These are phyloP conservation scores for Aspergillus caelatus DNA, from an alignment of 2,329 filamentous ascomycete genomes.

Conservation along the genomic window DNA sequence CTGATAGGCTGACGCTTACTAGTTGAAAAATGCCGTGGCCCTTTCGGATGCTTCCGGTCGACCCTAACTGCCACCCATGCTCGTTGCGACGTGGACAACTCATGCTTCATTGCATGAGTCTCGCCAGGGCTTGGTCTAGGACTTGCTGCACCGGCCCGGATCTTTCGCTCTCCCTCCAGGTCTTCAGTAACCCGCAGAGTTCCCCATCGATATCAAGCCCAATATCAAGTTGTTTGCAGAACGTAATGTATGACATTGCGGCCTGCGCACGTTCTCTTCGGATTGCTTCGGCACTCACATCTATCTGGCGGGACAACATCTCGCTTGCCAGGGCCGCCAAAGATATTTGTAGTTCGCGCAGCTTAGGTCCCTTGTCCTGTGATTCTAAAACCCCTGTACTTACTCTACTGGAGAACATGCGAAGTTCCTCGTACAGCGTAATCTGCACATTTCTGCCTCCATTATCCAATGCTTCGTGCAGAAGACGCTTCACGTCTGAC, in stretches of 20 bases:
- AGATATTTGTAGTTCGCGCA: conserved; percentile 26
- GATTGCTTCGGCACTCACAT: conserved; percentile 39
- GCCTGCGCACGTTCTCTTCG: conserved; percentile 43
- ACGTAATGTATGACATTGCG: conserved; percentile 33
- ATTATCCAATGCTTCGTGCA: conserved; percentile 34
- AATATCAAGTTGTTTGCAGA: conserved; percentile 23
- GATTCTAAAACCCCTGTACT: conserved; percentile 25
- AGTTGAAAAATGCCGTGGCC: neutral
- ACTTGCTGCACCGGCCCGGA: conserved; percentile 40
- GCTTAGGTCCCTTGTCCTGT: conserved; percentile 19
- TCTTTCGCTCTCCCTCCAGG: conserved; percentile 44
- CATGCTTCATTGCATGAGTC: conserved; percentile 8
- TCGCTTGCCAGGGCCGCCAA: conserved; percentile 32
- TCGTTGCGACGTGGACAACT: neutral
- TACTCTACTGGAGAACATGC: conserved; percentile 35
- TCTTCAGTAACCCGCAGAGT: conserved; percentile 27
- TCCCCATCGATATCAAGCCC: conserved; percentile 23
- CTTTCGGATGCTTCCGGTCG: conserved; percentile 2
- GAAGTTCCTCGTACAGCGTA: conserved; percentile 39
- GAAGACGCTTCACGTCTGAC: conserved; percentile 29
- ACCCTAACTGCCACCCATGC: conserved; percentile 1
- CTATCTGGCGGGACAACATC: conserved; percentile 37
- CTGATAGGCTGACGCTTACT: neutral
- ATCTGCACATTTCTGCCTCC: conserved; percentile 39
- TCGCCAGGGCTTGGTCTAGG: conserved; percentile 35